phyloP scores from a whole-genome alignment of 148 eudicot species.

The Rhododendron simsii region DNA sequence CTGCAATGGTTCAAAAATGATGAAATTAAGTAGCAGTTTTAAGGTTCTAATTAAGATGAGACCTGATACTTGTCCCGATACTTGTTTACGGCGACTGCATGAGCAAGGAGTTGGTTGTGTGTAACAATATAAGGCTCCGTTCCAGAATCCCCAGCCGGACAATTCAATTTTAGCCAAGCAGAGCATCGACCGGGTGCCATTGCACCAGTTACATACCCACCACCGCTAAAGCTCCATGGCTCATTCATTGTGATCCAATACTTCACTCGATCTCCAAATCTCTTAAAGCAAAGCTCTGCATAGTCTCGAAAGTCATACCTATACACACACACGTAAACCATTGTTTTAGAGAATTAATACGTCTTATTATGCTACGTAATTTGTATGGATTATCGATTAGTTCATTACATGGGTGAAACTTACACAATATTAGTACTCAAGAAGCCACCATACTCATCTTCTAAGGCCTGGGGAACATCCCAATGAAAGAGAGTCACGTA shows the following conservation, averaged over 20 bases:
- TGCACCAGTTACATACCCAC: background rate
- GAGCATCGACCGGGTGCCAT: constrained; percentile 13
- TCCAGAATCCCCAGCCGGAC: background rate
- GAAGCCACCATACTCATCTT: background rate
- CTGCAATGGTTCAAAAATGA: too few relatives aligned
- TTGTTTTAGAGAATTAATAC: too few relatives aligned
- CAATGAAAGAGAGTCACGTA: background rate
- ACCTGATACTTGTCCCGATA: background rate
- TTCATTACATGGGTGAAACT: background rate
- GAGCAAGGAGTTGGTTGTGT: background rate
- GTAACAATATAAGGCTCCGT: background rate
- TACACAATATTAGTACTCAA: background rate
- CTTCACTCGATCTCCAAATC: constrained; percentile 16
- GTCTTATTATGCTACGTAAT: too few relatives aligned
- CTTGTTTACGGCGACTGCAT: background rate
- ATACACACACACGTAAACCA: background rate
- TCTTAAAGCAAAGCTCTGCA: constrained; percentile 1
- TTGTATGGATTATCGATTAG: too few relatives aligned
- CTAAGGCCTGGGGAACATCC: too few relatives aligned
- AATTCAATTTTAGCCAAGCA: background rate
- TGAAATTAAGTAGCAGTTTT: too few relatives aligned
- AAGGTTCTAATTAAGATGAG: background rate
- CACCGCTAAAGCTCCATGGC: background rate
- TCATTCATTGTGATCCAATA: background rate
- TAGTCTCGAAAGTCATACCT: background rate